Percentiles rank a stretch among this genome's conserved stretches.
Evolutionary conservation across 2,329 filamentous ascomycete species (phyloP).

Genomic region (Xenosphaeropsis pyriputrescens): DNA sequence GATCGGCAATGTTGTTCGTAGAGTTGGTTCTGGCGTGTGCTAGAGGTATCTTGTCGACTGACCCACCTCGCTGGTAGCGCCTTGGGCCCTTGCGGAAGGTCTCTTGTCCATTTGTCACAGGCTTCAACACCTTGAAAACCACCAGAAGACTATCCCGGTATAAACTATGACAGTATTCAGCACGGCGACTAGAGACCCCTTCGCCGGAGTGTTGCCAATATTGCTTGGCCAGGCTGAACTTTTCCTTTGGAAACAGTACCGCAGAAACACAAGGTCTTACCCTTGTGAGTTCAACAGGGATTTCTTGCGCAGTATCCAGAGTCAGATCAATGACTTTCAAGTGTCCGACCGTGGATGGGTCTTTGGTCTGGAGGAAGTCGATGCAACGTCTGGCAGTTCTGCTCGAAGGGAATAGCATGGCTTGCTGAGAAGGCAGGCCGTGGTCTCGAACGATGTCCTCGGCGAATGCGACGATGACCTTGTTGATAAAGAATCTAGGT

Average conservation of each 20-base stretch:
- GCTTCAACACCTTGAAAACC: slow-evolving; percentile 21
- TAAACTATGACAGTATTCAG: slow-evolving; percentile 73
- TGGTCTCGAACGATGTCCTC: slow-evolving; percentile 49
- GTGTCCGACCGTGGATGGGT: slow-evolving; percentile 31
- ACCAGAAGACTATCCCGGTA: slow-evolving; percentile 55
- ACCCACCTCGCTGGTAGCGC: slow-evolving; percentile 57
- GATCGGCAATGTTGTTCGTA: slow-evolving; percentile 1
- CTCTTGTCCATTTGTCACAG: slow-evolving; percentile 9
- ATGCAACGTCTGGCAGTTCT: slow-evolving; percentile 57
- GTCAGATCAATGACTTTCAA: slow-evolving; percentile 47
- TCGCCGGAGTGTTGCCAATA: slow-evolving; percentile 98
- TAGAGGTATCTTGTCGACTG: slow-evolving; percentile 25
- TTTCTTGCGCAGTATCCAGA: slow-evolving; percentile 38
- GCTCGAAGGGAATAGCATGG: slow-evolving; percentile 71
- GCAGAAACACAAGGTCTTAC: slow-evolving; percentile 48
- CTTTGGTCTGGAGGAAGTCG: slow-evolving; percentile 53
- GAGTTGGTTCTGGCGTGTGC: slow-evolving; percentile 5
- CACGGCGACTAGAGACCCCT: slow-evolving; percentile 78
- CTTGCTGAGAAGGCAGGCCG: slow-evolving; percentile 46
- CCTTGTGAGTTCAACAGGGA: slow-evolving; percentile 33
- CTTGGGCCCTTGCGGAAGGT: slow-evolving; percentile 50
- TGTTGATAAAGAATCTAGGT: slow-evolving; percentile 78
- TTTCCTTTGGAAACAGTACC: slow-evolving; percentile 54
- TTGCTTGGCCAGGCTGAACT: slow-evolving; percentile 66
- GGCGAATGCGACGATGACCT: slow-evolving; percentile 61